A percentile compares a stretch with the other conserved stretches of the same genome.
Evolutionary conservation across 2,329 filamentous ascomycete genomes (phyloP).

Genomic region (Aspergillus persii): DNA sequence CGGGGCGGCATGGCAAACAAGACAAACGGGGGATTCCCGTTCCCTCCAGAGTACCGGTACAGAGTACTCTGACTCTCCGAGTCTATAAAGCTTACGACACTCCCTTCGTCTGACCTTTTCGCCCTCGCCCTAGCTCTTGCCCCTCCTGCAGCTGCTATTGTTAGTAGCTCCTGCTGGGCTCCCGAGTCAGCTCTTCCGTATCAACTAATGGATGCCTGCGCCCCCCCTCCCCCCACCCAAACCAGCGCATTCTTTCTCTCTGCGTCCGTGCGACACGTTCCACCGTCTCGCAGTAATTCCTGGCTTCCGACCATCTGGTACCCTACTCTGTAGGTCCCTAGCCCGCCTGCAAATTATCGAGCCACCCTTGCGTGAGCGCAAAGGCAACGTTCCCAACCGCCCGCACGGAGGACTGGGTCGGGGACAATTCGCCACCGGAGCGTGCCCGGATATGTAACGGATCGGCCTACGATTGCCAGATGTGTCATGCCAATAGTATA

Average conservation of each 20-base stretch:
- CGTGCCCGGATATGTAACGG: neutral
- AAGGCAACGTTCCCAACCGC: neutral
- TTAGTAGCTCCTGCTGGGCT: no score
- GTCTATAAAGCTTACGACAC: no score
- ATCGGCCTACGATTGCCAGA: neutral
- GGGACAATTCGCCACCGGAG: neutral
- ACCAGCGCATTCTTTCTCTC: neutral
- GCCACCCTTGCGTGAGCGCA: neutral
- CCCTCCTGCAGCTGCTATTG: no score
- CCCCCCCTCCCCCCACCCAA: neutral
- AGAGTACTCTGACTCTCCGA: no score
- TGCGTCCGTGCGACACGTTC: neutral
- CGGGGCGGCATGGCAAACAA: neutral
- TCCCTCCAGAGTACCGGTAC: no score
- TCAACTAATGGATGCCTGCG: no score
- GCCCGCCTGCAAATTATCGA: neutral
- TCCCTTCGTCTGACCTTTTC: no score
- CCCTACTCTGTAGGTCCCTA: neutral
- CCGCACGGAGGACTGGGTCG: neutral
- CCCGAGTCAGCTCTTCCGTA: no score
- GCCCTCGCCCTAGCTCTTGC: no score
- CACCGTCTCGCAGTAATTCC: neutral
- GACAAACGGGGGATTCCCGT: no score
- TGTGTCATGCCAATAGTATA: neutral
- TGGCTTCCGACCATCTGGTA: neutral